These are phyloP conservation scores for Fusarium torulosum DNA, from an alignment of 2,329 filamentous ascomycete species.

Conservation along the genomic window DNA sequence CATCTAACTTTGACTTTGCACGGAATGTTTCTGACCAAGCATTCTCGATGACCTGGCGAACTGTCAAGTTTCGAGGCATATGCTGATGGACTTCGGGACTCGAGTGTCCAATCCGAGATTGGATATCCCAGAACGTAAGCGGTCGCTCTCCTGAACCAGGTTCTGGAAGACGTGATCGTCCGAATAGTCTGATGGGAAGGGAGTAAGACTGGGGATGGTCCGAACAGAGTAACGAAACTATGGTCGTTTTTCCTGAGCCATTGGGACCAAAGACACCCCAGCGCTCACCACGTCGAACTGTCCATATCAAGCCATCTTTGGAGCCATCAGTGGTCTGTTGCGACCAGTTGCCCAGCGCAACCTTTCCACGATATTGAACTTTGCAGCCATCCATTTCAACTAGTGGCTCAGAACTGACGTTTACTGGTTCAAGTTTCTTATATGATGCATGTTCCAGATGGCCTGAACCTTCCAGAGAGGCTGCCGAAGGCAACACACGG, in stretches of 20 bases:
- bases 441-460: slow-evolving; percentile 23
- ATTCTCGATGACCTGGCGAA: slow-evolving; percentile 82
- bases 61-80: slow-evolving; percentile 82
- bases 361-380: slow-evolving; percentile 82
- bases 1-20: slow-evolving; percentile 73
- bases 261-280: slow-evolving; percentile 96
- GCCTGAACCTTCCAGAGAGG: slow-evolving; percentile 16
- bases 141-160: slow-evolving; percentile 74
- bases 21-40: slow-evolving; percentile 93
- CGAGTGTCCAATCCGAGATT: slow-evolving; percentile 89
- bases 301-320: slow-evolving; percentile 80
- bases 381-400: slow-evolving; percentile 89
- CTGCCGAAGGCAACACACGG: slow-evolving; percentile 54
- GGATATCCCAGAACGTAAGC: slow-evolving; percentile 92
- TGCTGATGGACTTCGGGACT: slow-evolving; percentile 95
- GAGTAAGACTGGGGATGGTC: slow-evolving; percentile 97
- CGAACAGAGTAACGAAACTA: slow-evolving; percentile 91
- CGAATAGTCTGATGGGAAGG: slow-evolving; percentile 87
- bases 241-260: slow-evolving; percentile 94
- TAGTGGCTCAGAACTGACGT: slow-evolving; percentile 71
- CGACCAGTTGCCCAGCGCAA: slow-evolving; percentile 84
- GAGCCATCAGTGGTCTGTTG: slow-evolving; percentile 66
- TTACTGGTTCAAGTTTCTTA: slow-evolving; percentile 40
- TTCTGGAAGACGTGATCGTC: slow-evolving; percentile 81
- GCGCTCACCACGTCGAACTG: slow-evolving; percentile 82